phyloP scores from a whole-genome alignment of 352 stramenopile species.

The Globisporangium nunn region DNA sequence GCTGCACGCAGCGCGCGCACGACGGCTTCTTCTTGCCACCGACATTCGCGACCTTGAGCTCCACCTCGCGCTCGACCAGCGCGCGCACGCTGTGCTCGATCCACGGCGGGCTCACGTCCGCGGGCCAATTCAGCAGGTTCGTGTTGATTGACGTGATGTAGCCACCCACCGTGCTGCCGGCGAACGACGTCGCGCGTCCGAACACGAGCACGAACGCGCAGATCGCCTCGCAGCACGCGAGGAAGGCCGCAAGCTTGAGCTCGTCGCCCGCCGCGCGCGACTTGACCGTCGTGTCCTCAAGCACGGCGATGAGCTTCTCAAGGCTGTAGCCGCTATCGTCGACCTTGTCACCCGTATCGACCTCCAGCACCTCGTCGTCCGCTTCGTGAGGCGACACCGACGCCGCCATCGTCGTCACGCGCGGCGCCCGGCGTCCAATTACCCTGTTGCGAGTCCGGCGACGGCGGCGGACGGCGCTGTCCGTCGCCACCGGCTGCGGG shows the following conservation, averaged over 20 bases:
- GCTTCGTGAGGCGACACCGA: conserved; percentile 15
- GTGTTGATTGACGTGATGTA: conserved; percentile 69
- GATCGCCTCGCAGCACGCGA: conserved; percentile 49
- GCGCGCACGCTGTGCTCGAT: conserved; percentile 44
- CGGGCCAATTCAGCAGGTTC: conserved; percentile 48
- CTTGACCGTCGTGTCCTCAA: conserved; percentile 27
- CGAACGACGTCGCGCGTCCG: conserved; percentile 74
- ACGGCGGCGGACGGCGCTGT: neutral
- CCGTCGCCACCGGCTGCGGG: conserved; percentile 5
- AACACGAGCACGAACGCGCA: conserved; percentile 74
- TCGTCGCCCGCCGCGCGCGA: conserved; percentile 25
- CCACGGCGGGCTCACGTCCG: conserved; percentile 26
- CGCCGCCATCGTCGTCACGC: neutral
- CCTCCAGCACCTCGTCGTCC: conserved; percentile 48
- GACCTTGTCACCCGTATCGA: conserved; percentile 42
- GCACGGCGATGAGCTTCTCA: conserved; percentile 39
- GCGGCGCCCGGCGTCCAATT: neutral
- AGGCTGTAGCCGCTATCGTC: conserved; percentile 26
- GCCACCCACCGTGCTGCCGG: conserved; percentile 58
- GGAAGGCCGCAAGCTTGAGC: conserved; percentile 42
- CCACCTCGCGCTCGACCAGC: conserved; percentile 61
- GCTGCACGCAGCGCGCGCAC: conserved; percentile 60
- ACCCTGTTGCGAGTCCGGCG: conserved; percentile 2
- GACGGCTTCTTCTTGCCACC: conserved; percentile 84
- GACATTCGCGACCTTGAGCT: conserved; percentile 40